Evolutionary conservation across 176 grass and related monocot species (phyloP).

Genomic region (Oryza glaberrima): DNA sequence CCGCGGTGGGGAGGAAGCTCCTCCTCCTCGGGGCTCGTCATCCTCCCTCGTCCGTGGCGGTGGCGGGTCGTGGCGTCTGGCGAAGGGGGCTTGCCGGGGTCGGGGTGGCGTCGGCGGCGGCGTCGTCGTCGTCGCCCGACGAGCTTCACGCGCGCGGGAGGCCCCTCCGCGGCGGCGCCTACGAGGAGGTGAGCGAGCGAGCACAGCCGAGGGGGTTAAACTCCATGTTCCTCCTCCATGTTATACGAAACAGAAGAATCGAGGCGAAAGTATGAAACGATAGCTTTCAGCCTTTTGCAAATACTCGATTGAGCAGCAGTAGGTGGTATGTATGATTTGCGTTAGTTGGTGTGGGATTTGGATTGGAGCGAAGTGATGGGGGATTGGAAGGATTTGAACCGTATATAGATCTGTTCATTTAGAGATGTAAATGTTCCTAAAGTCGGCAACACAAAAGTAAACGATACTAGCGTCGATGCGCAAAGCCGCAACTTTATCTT

Average conservation of each 20-base stretch:
- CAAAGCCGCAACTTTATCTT: background rate
- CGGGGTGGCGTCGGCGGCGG: constrained; percentile 8
- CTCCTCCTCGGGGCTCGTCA: background rate
- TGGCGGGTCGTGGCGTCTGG: background rate
- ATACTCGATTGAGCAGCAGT: background rate
- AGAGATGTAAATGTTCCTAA: background rate
- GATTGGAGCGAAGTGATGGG: background rate
- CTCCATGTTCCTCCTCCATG: background rate
- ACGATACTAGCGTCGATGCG: background rate
- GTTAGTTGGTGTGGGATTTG: background rate
- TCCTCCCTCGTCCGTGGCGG: background rate
- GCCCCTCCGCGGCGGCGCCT: constrained; percentile 1
- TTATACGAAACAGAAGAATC: background rate
- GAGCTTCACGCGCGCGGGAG: constrained; percentile 41
- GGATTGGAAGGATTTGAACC: background rate
- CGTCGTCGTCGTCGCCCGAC: constrained; percentile 34
- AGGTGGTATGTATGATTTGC: background rate
- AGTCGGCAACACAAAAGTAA: background rate
- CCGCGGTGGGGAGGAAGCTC: background rate
- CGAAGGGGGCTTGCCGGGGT: constrained; percentile 20
- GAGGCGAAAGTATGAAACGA: background rate
- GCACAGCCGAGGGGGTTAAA: background rate
- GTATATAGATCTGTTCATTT: background rate
- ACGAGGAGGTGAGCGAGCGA: constrained; percentile 43
- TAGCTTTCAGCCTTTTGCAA: background rate